Evolutionary conservation across 768 basidiomycete species (phyloP), one percentile per base, ranked within the genome.

Genomic region (Russula olivacea): DNA sequence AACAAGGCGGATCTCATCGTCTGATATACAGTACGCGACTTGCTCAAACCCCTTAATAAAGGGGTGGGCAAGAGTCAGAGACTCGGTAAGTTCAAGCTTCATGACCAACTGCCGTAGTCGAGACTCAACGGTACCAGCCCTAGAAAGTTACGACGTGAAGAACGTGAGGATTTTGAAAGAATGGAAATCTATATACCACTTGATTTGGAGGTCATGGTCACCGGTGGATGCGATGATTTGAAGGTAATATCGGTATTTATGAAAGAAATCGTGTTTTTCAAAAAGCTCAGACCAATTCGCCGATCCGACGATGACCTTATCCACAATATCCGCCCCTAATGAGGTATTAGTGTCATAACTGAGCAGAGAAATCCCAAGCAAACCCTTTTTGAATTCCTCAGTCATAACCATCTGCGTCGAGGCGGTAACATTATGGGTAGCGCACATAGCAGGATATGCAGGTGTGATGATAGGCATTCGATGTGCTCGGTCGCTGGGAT

Each of bases 391-490:
- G 74, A 98, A 94, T 71, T 99, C 97, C 68, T 92, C 87, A 0
- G 90, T 95, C 80, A 97, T 93, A 59, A 99, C 91, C 81, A 89
- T 87, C 75, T 97, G 93, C 5, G 96, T 98, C 10, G 94, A 97
- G 48, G 85, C 83, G 56, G 93, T 94, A 64, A 98, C 95, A 70
- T 98, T 99, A 77, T 99, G 97, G 19, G 97, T 99, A 28, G 96
- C 85, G 74, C 96, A 98, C 96, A 99, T 99, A 7, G 96, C 88
- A 51, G 97, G 97, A 75, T 98, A 99, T 12, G 97, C 95, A 3
- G 97, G 97, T 2, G 97, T 99, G 69, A 99, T 98, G 71, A 99
- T 98, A 14, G 97, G 97, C 97, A 98, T 98, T 68, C 93, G 83
- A 76, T 99, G 97, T n/a, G 91, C 83, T 61, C 91, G 82, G 74